Evolutionary conservation across 116 monocot genomes (phyloP).

Genomic region (Trichopus zeylanicus): DNA sequence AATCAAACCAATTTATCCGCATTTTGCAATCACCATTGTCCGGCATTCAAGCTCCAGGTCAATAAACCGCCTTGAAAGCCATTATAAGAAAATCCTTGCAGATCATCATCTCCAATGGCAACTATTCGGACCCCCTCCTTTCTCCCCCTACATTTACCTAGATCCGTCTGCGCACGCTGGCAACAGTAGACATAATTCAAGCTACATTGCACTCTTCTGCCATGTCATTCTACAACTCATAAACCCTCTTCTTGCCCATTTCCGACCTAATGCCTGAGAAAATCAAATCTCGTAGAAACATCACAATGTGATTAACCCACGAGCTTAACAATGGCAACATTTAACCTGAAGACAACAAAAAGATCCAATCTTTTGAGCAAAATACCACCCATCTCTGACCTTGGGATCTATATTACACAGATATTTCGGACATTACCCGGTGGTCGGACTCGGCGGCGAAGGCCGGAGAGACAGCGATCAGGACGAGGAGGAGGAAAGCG

Average conservation of each 20-base stretch:
- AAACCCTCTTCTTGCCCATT: not conserved
- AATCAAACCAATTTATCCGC: not conserved
- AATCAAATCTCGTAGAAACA: not conserved
- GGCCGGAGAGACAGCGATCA: conserved; percentile 13
- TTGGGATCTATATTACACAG: not conserved
- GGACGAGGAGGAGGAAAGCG: conserved; percentile 15
- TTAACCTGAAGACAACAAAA: not conserved
- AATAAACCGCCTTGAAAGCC: too few relatives aligned
- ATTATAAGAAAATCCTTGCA: too few relatives aligned
- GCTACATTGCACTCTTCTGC: not conserved
- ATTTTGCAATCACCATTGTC: too few relatives aligned
- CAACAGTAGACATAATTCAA: too few relatives aligned
- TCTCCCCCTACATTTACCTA: too few relatives aligned
- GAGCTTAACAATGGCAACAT: not conserved
- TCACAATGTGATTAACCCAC: not conserved
- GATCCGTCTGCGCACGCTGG: too few relatives aligned
- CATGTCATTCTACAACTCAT: not conserved
- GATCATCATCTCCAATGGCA: not conserved
- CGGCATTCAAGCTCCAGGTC: too few relatives aligned
- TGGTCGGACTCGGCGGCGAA: conserved; percentile 65
- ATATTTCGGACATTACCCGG: conserved; percentile 30
- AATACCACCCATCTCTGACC: not conserved
- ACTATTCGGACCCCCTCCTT: too few relatives aligned
- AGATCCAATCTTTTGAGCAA: not conserved
- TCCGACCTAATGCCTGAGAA: not conserved